A percentile compares a stretch with the other conserved stretches of the same genome.
These are phyloP conservation scores for Leptodermis oblonga DNA, from an alignment of 257 asterid genomes.

Conservation along the genomic window DNA sequence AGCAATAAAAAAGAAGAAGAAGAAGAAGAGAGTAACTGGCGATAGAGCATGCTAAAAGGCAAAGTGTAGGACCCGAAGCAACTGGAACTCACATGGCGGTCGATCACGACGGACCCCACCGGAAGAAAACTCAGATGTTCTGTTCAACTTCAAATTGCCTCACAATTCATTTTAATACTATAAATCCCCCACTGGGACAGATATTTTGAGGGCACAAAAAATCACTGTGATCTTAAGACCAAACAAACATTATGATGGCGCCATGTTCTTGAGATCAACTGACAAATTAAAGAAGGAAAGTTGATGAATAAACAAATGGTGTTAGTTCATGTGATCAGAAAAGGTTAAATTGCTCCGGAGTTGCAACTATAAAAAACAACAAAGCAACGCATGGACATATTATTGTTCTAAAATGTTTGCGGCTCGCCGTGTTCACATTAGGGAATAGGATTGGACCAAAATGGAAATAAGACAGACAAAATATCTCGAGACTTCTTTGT, in stretches of 20 bases:
- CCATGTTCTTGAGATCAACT: neutral
- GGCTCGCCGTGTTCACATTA: no score
- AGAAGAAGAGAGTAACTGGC: no score
- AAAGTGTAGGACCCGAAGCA: conserved; percentile 9
- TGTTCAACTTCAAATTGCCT: neutral
- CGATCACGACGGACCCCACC: neutral
- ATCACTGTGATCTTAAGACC: no score
- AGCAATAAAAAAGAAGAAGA: no score
- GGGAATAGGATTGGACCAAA: no score
- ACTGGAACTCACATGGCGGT: conserved; percentile 16
- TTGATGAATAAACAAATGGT: neutral
- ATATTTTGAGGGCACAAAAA: neutral
- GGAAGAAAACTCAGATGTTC: neutral
- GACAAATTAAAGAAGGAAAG: neutral
- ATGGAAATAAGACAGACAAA: no score
- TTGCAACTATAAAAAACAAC: no score
- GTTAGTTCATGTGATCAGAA: no score
- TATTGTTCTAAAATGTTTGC: no score
- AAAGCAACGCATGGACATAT: no score
- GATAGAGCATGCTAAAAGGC: neutral
- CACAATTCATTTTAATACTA: neutral
- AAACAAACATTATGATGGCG: neutral
- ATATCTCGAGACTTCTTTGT: no score
- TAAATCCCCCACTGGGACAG: neutral
- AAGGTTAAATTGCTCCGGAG: no score